Base-by-base conservation (phyloP, 2,329 filamentous ascomycete genomes). In the Penicillium aurantiogriseum region DNA sequence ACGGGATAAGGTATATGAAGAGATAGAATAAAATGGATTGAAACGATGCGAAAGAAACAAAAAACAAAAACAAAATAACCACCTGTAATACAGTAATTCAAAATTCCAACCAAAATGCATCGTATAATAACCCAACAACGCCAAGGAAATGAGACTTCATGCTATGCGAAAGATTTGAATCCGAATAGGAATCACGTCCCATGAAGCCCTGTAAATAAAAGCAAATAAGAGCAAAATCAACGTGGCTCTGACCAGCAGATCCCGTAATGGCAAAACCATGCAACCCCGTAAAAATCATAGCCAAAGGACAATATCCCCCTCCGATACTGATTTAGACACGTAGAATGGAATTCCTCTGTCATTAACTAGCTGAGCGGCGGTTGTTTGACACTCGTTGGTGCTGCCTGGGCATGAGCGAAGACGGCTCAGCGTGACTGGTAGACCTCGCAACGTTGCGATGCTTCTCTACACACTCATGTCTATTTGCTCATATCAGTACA, bases 91-190 rank as follows among this genome's bases (percentile, higher is more conserved):
- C 31, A 17, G 11, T 36, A 51, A 35, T 21, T 44, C 53, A 56
- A 33, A 52, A 46, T 38, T 31, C 54, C 47, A 53, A 35, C 42
- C 54, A 25, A 52, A 52, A 56, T 52, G 54, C 47, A 54, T 45
- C 53, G 31, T 21, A 55, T 27, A 51, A 44, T 23, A 51, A 51
- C 25, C 40, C 31, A 39, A 31, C 42, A 51, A 56, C 47, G 31
- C 39, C 46, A 51, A 51, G 38, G 45, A 25, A 27, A 51, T n/a
- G n/a, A 33, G n/a, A 15, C 29, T 44, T 25, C 39, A 53, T 10
- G 17, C 27, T 7, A 42, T 29, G 31, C 13, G 27, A 33, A 3
- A 45, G 36, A 27, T 2, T 19, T 17, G 6, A 19, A 33, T 38
- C 39, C 46, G 7, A 5, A 29, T 25, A 35, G 21, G 31, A 45